Base-by-base conservation (phyloP, 169 alveolate species). In the Plasmodium coatneyi region DNA sequence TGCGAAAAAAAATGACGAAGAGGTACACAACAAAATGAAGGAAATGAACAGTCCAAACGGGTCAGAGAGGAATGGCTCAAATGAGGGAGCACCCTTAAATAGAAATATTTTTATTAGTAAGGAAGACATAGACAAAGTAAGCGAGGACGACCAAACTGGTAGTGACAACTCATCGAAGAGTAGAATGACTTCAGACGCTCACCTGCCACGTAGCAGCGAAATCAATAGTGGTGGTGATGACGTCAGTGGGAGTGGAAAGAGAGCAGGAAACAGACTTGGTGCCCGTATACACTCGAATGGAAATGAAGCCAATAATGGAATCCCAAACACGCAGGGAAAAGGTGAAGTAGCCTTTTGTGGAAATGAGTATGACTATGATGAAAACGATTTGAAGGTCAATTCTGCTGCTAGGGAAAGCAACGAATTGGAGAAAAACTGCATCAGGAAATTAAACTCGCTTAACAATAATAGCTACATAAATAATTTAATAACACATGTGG, bases 401-500 rank as follows among this genome's bases (percentile, higher is more conserved):
- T 79, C 81, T 22, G 34, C 71, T 25, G 28, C 71, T 6, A 39
- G 71, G 14, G 90, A 78, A 89, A 79, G 79, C 36, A 66, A 25
- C 49, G 94, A 78, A 4, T 16, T 6, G 32, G 89, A 89, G 41
- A 78, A 79, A 66, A 89, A 39, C 39, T 12, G 83, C 43, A 34
- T 12, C 3, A 78, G 89, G 32, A 79, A 79, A 32, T 52, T 79
- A 79, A 89, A 89, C 22, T 78, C 94, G 32, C 72, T 89, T 43
- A 89, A 89, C 81, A 79, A 89, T 41, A 89, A 89, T 46, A 89
- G 94, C 49, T 89, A 89, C 56, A 89, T 89, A 39, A 89, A 89
- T 79, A 89, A 89, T 66, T 82, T 89, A 54, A 89, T 89, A 56
- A 89, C 94, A 34, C 60, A 89, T 79, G 94, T 89, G 49, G 94